These are phyloP conservation scores for Eutrema salsugineum DNA, from an alignment of 441 rosid species.

Conservation along the genomic window DNA sequence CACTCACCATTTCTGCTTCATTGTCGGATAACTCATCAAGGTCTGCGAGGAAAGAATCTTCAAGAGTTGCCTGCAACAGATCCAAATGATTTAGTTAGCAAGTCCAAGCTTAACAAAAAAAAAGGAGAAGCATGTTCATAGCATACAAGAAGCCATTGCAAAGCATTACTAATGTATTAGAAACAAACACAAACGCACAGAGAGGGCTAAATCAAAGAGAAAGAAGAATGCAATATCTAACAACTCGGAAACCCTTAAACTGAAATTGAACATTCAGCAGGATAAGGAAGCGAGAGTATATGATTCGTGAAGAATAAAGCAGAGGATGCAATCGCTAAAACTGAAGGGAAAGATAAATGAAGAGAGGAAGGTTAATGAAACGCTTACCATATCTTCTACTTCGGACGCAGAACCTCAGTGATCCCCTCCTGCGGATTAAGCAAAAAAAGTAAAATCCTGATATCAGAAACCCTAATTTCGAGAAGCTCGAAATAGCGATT, in stretches of 20 bases:
- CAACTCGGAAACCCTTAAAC: background rate
- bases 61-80: conserved; percentile 67
- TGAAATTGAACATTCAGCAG: background rate
- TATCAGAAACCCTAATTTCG: background rate
- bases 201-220: background rate
- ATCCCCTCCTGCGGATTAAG: background rate
- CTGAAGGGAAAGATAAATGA: background rate
- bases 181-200: background rate
- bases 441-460: background rate
- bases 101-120: background rate
- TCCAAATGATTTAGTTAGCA: background rate
- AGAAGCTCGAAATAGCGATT: background rate
- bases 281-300: background rate
- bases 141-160: background rate
- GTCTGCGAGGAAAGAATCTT: conserved; percentile 88
- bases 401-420: background rate
- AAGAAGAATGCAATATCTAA: background rate
- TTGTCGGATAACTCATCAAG: conserved; percentile 92
- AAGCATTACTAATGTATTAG: background rate
- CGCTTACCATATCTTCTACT: conserved; percentile 21
- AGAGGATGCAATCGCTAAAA: background rate
- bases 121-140: background rate
- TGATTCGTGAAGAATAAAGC: background rate
- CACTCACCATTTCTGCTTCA: conserved; percentile 69
- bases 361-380: background rate